Conservation (phyloP, 1,139 yeast species). For the Kazachstania sp. region DNA sequence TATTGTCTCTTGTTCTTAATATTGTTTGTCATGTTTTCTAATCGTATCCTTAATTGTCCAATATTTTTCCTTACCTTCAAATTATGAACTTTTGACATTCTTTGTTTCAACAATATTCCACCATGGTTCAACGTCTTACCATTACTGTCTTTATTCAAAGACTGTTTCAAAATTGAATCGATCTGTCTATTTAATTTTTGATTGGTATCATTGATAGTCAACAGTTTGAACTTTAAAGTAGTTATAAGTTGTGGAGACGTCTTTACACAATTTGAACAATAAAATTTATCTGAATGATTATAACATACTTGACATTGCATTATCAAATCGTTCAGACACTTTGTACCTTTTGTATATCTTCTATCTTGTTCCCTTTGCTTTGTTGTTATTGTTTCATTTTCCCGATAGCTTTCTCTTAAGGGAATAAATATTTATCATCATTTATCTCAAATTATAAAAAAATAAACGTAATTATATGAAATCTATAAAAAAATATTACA, state of each 20-base stretch:
- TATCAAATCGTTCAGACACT: not conserved
- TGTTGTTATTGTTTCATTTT: not conserved
- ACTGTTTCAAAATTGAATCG: constrained; percentile 14
- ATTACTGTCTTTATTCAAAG: constrained; percentile 6
- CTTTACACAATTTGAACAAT: constrained; percentile 24
- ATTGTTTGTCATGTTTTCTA: constrained; percentile 9
- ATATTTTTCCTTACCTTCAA: constrained; percentile 15
- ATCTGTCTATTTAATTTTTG: constrained; percentile 13
- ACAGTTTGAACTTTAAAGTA: constrained; percentile 14
- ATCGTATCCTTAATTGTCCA: constrained; percentile 13
- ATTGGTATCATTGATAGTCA: constrained; percentile 13
- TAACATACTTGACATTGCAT: constrained; percentile 21
- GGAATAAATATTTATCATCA: not conserved
- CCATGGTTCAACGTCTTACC: not conserved
- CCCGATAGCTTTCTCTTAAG: not conserved
- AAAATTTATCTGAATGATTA: constrained; percentile 15
- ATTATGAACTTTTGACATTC: constrained; percentile 14
- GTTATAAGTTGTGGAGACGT: constrained; percentile 22
- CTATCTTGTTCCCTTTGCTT: too few species aligned
- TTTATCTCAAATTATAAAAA: too few species aligned
- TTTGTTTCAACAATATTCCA: not conserved
- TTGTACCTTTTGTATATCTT: not conserved
- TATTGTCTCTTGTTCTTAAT: constrained; percentile 12
- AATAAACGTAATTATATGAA: too few species aligned
- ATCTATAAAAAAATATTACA: too few species aligned